Evolutionary conservation across 2,329 filamentous ascomycete species (phyloP).

Genomic region (Aspergillus spinulosporus): DNA sequence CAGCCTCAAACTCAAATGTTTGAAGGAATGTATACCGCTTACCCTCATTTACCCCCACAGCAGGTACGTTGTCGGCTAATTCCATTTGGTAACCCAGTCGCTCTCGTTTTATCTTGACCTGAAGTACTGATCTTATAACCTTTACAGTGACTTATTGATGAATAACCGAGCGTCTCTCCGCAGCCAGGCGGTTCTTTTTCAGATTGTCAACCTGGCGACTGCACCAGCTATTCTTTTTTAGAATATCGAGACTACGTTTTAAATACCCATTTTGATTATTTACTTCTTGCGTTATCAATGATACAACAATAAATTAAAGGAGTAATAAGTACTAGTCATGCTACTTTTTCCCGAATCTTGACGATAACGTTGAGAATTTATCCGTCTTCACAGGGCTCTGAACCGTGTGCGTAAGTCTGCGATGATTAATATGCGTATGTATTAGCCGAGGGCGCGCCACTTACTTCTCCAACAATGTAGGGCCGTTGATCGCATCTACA

Average conservation of each 20-base stretch:
- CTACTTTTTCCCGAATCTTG: constrained; percentile 66
- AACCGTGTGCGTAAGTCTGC: constrained; percentile 64
- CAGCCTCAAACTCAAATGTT: constrained; percentile 78
- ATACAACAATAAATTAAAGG: no score
- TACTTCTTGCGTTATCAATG: no score
- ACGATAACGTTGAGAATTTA: constrained; percentile 71
- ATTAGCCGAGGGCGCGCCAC: constrained; percentile 21
- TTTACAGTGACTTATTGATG: constrained; percentile 1
- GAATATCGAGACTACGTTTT: not conserved
- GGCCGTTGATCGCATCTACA: constrained; percentile 88
- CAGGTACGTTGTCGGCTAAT: constrained; percentile 56
- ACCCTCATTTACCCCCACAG: constrained; percentile 76
- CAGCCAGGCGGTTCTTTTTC: not conserved
- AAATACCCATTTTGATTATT: constrained; percentile 6
- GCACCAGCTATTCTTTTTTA: constrained; percentile 2
- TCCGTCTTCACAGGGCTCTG: constrained; percentile 61
- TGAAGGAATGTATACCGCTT: constrained; percentile 77
- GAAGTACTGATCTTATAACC: no score
- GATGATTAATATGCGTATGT: constrained; percentile 21
- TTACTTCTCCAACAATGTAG: constrained; percentile 87
- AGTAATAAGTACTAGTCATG: no score
- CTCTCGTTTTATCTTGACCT: no score
- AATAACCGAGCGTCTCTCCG: not conserved
- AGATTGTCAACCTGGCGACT: not conserved
- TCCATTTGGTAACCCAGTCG: no score